phyloP scores from a whole-genome alignment of 129 eudicot species.

The sunflower (Helianthus annuus) region HanXRQr2.0-SUNRISE NC_035435.2:56295580-56296079 shows the following conservation, averaged over 20 bases:
- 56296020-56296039: slow-evolving; percentile 59
- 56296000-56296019: slow-evolving; percentile 34
- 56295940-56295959: background rate
- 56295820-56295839: too few relatives aligned
- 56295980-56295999: slow-evolving; percentile 38
- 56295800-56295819: background rate
- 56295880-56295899: too few relatives aligned
- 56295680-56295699: too few relatives aligned
- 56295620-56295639: too few relatives aligned
- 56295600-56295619: too few relatives aligned
- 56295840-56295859: background rate
- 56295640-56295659: too few relatives aligned
- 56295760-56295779: too few relatives aligned
- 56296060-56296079: slow-evolving; percentile 83
- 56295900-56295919: background rate
- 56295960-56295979: background rate
- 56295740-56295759: too few relatives aligned
- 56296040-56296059: slow-evolving; percentile 64
- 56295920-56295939: background rate
- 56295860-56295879: background rate
- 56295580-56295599: too few relatives aligned
- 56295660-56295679: too few relatives aligned
- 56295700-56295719: too few relatives aligned
- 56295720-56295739: too few relatives aligned
- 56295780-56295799: background rate